These are phyloP conservation scores for Aspergillus quadricinctus DNA, from an alignment of 2,329 filamentous ascomycete species.

Conservation along the genomic window DNA sequence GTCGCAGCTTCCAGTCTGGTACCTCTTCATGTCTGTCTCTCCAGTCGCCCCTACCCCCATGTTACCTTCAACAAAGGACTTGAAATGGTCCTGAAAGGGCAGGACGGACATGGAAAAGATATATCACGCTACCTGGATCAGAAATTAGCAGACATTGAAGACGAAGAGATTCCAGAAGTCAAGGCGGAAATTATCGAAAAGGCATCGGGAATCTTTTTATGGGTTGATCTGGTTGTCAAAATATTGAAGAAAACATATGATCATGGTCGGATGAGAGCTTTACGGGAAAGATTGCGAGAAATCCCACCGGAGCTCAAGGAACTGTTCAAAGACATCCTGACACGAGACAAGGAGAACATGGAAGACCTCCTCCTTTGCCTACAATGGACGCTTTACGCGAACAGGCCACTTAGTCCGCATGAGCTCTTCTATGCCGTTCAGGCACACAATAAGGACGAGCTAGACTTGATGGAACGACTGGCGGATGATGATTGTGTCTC, in stretches of 20 bases:
- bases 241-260: conserved; percentile 42
- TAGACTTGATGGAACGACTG: too few relatives aligned
- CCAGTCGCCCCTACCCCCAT: conserved; percentile 42
- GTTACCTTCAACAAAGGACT: conserved; percentile 29
- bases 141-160: conserved; percentile 23
- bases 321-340: conserved; percentile 50
- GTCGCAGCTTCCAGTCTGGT: conserved; percentile 4
- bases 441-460: too few relatives aligned
- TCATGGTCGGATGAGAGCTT: conserved; percentile 21
- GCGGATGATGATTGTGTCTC: too few relatives aligned
- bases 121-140: conserved; percentile 33
- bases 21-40: conserved; percentile 31
- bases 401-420: not conserved
- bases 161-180: conserved; percentile 20
- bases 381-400: conserved; percentile 51
- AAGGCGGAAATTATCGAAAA: conserved; percentile 31
- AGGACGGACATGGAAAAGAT: conserved; percentile 36
- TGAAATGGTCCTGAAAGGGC: conserved; percentile 34
- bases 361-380: conserved; percentile 44
- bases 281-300: conserved; percentile 33
- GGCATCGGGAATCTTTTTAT: conserved; percentile 44
- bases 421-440: conserved; percentile 3
- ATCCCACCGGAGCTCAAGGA: conserved; percentile 41
- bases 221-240: conserved; percentile 40
- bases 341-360: conserved; percentile 41